Base-by-base conservation (phyloP, 495 filamentous ascomycete genomes). In the Daldinia caldariorum region DNA sequence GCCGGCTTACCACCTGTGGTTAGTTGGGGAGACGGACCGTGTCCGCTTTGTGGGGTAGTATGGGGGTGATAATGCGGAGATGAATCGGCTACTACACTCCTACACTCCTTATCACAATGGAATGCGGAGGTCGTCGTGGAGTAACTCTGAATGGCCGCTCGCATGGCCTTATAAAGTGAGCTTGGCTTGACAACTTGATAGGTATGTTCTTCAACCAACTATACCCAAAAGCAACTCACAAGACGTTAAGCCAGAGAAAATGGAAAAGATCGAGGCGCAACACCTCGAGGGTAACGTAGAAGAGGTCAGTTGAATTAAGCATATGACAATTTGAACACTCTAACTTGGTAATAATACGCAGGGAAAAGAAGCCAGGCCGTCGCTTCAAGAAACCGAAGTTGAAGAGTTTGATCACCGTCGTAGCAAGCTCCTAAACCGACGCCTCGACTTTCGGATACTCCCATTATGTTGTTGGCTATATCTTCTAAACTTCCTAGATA, bases 401-500 rank as follows among this genome's bases (percentile, higher is more conserved):
- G 69, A 56, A 60, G 64, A 61, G 18, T 64, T 72, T 31, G 64
- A 72, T 29, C 8, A 67, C 14, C 20, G 45, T n/a, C 64, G 64
- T 14, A 72, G 35, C 55, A 72, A 47, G 20, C 59, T 22, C 37
- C 61, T 72, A 12, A 72, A 67, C 43, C 45, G 56, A 9, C 64
- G 64, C 12, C 55, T 72, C n/a, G 69, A 72, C n/a, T 26, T 60
- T n/a, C 64, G 69, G n/a, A 63, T 72, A 78, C 92, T 41, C 4
- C 69, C 69, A 1, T 13, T 72, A 61, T 68, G 63, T 37, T 89
- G 88, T 72, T 81, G 95, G 37, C 87, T 97, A 34, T 97, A 97
- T 76, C 85, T 97, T 6, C 82, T 91, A 9, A 89, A 89, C 14
- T 97, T 96, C 74, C 84, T 97, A n/a, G 93, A 95, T 74, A 83